These are phyloP conservation scores for Geotrichum restrictum DNA, from an alignment of 1,139 yeast species.

Conservation along the genomic window DNA sequence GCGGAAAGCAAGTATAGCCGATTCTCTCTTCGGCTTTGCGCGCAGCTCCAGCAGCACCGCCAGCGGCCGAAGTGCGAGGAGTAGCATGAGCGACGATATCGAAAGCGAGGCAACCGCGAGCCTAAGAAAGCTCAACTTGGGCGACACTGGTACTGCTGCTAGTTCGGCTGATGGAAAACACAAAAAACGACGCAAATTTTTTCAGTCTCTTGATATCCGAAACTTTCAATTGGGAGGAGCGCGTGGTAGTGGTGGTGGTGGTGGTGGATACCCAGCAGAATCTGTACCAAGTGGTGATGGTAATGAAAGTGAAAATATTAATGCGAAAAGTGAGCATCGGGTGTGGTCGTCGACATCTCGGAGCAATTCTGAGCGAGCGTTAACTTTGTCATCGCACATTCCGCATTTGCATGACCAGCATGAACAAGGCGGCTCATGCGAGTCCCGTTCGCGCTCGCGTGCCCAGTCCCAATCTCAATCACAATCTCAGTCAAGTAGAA, in stretches of 20 bases:
- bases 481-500: background rate
- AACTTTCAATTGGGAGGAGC: background rate
- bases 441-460: too few relatives aligned
- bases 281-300: too few relatives aligned
- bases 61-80: background rate
- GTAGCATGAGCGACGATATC: background rate
- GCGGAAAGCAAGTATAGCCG: background rate
- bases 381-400: too few relatives aligned
- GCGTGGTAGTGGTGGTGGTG: too few relatives aligned
- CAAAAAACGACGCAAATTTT: constrained; percentile 1
- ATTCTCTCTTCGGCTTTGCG: background rate
- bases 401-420: too few relatives aligned
- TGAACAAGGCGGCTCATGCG: too few relatives aligned
- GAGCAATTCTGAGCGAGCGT: too few relatives aligned
- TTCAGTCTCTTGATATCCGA: constrained; percentile 3
- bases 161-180: background rate
- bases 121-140: constrained; percentile 2
- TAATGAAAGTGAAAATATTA: too few relatives aligned
- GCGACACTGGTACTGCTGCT: background rate
- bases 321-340: too few relatives aligned
- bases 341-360: too few relatives aligned
- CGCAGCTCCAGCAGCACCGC: background rate
- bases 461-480: too few relatives aligned
- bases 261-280: too few relatives aligned
- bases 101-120: constrained; percentile 1